Evolutionary conservation across 2,329 filamentous ascomycete species (phyloP).

Genomic region (Penicillium digitatum): DNA sequence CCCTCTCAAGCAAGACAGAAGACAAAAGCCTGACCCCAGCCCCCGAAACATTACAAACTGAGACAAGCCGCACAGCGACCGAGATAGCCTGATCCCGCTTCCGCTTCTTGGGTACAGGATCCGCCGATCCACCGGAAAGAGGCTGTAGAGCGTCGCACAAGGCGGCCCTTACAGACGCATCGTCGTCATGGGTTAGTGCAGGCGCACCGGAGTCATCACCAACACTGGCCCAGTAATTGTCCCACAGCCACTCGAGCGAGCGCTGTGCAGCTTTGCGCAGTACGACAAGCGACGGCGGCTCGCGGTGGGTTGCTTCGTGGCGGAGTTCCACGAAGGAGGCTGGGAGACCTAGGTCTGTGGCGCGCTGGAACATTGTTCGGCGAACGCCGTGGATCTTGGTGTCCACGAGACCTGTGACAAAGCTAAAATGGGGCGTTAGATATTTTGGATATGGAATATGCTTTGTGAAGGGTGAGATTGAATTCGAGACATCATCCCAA

Average conservation of each 20-base stretch:
- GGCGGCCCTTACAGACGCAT: constrained; percentile 16
- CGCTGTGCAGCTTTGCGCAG: constrained; percentile 66
- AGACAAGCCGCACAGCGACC: constrained; percentile 25
- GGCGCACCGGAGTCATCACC: constrained; percentile 25
- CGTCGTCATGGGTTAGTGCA: constrained; percentile 9
- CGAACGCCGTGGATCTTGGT: constrained; percentile 41
- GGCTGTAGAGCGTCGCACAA: constrained; percentile 20
- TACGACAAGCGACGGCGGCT: constrained; percentile 70
- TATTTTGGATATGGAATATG: neutral
- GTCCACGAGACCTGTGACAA: constrained; percentile 46
- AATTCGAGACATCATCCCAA: neutral
- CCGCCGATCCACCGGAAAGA: constrained; percentile 9
- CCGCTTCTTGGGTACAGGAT: constrained; percentile 29
- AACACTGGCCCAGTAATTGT: constrained; percentile 71
- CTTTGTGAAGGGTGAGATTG: neutral
- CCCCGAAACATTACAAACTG: constrained; percentile 25
- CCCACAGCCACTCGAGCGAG: constrained; percentile 81
- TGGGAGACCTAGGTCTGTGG: constrained; percentile 40
- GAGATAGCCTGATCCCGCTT: constrained; percentile 24
- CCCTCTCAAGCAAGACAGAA: constrained; percentile 27
- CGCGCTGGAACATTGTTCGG: constrained; percentile 46
- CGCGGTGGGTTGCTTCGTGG: constrained; percentile 86
- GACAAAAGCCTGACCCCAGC: constrained; percentile 22
- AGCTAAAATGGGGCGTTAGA: constrained; percentile 26
- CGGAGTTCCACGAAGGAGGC: constrained; percentile 82